phyloP scores from a whole-genome alignment of 768 basidiomycete species.

The Kwoniella newhampshirensis region DNA sequence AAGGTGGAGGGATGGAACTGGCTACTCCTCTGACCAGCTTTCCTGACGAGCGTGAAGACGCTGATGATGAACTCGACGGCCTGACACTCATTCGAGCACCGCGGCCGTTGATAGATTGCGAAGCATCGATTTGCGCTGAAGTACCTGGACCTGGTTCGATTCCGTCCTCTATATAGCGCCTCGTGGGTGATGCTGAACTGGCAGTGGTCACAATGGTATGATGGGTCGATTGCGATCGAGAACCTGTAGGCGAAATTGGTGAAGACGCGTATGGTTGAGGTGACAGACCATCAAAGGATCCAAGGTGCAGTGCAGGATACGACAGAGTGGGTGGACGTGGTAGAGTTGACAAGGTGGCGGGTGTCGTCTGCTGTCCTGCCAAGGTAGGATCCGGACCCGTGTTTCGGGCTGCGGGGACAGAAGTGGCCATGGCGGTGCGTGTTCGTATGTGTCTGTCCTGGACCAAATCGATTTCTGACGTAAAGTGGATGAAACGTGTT shows the following conservation, averaged over 20 bases:
- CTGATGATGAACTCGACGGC: conserved; percentile 13
- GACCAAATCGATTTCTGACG: not conserved
- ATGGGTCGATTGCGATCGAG: not conserved
- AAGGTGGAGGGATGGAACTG: conserved; percentile 14
- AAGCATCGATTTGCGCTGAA: not conserved
- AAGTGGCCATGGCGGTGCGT: not conserved
- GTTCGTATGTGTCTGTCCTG: not conserved
- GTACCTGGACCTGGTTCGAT: not conserved
- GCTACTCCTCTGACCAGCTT: conserved; percentile 7
- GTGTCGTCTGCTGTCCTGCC: no score
- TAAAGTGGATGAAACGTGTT: no score
- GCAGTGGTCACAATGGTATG: not conserved
- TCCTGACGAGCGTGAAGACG: conserved; percentile 13
- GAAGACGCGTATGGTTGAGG: conserved; percentile 1
- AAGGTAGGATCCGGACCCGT: conserved; percentile 1
- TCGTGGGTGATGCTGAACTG: not conserved
- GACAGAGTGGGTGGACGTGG: conserved; percentile 32
- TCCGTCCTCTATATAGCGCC: not conserved
- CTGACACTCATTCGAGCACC: conserved; percentile 3
- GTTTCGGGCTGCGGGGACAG: conserved; percentile 1
- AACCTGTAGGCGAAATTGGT: not conserved
- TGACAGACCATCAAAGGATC: conserved; percentile 30
- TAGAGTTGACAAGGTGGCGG: no score
- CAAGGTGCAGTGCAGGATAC: conserved; percentile 39
- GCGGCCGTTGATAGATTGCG: no score